Conservation (phyloP, 75 land plant species). For the Sequoia sempervirens region DNA sequence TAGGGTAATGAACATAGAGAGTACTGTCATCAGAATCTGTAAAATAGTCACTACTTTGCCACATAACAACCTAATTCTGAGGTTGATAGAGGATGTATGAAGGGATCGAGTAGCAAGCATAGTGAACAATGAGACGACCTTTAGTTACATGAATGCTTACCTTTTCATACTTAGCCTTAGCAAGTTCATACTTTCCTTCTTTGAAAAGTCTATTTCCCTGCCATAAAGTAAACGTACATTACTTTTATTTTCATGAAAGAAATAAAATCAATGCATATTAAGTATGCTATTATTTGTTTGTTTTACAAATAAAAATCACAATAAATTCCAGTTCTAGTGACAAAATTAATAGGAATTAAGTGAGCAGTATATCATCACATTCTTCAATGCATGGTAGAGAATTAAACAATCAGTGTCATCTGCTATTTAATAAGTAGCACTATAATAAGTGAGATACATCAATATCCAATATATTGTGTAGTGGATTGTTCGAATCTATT, state of each 20-base stretch:
- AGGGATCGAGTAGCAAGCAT: not conserved
- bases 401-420: not conserved
- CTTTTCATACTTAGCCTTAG: constrained; percentile 95
- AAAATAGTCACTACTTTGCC: not conserved
- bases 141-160: constrained; percentile 23
- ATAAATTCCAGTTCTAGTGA: not conserved
- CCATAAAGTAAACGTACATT: not conserved
- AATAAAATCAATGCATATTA: not conserved
- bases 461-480: not conserved
- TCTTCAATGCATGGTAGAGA: not conserved
- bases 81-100: not conserved
- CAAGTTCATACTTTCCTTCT: constrained; percentile 90
- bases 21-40: not conserved
- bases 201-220: constrained; percentile 96
- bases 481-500: not conserved
- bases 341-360: not conserved
- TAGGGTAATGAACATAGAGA: too few relatives aligned
- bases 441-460: not conserved
- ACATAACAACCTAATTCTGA: not conserved
- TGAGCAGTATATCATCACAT: not conserved
- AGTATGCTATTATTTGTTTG: not conserved
- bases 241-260: not conserved
- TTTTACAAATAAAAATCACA: not conserved
- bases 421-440: not conserved
- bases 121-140: not conserved